Evolutionary conservation across 768 basidiomycete genomes (phyloP).

Genomic region (Scleroderma bovista): DNA sequence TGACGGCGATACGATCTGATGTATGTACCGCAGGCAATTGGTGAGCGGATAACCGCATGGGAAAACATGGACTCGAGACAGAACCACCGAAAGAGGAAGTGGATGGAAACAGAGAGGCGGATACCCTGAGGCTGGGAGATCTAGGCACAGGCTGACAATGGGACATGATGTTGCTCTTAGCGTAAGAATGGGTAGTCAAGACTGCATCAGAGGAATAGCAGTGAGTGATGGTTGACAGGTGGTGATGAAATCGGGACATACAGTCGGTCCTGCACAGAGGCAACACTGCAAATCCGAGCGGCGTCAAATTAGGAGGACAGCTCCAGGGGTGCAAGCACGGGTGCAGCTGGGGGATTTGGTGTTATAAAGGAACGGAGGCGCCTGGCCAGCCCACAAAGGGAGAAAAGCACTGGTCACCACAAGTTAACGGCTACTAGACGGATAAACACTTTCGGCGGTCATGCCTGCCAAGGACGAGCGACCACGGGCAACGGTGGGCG

Average conservation of each 20-base stretch:
- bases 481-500: no score
- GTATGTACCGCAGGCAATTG: neutral
- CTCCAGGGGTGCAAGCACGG: neutral
- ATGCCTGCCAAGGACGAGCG: no score
- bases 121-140: neutral
- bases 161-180: neutral
- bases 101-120: neutral
- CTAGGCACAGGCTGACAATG: neutral
- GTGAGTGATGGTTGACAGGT: neutral
- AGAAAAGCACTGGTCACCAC: neutral
- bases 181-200: neutral
- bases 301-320: neutral
- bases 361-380: neutral
- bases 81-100: neutral
- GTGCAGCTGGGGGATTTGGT: neutral
- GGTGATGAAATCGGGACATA: neutral
- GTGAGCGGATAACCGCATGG: neutral
- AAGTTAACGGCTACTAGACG: neutral
- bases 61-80: neutral
- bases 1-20: constrained; percentile 5
- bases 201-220: neutral
- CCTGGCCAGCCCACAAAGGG: neutral
- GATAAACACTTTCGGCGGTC: neutral
- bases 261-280: neutral
- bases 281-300: neutral